Evolutionary conservation across 495 filamentous ascomycete species (phyloP).

Genomic region (Schizothecium vesticola): DNA sequence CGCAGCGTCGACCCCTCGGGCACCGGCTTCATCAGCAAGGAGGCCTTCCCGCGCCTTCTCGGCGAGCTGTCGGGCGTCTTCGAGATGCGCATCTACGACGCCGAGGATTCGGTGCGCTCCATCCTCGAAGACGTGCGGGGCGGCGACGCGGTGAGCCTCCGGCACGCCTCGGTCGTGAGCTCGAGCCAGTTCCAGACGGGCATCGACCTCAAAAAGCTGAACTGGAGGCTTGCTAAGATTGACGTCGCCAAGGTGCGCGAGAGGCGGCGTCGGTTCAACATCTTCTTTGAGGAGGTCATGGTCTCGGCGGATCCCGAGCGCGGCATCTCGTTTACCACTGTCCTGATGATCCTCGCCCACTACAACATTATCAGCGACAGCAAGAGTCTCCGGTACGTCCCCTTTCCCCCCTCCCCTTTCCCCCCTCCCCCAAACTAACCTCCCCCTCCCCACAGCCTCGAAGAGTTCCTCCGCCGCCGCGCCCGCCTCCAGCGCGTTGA

Average conservation of each 20-base stretch:
- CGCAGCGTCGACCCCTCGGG: constrained; percentile 88
- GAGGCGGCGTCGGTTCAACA: constrained; percentile 72
- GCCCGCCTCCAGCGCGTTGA: constrained; percentile 92
- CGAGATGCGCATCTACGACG: constrained; percentile 94
- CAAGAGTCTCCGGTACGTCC: constrained; percentile 73
- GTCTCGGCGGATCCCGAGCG: constrained; percentile 83
- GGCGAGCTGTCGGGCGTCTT: constrained; percentile 92
- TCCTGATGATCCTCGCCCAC: constrained; percentile 96
- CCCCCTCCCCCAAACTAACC: constrained; percentile 9
- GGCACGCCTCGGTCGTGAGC: constrained; percentile 51
- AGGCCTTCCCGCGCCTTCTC: constrained; percentile 82
- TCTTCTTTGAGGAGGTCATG: constrained; percentile 93
- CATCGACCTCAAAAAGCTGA: constrained; percentile 72
- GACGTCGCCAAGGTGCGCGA: constrained; percentile 67
- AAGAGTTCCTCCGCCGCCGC: constrained; percentile 90
- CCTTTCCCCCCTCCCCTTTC: neutral
- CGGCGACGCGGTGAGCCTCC: constrained; percentile 43
- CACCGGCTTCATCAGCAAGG: constrained; percentile 85
- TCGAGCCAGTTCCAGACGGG: constrained; percentile 48
- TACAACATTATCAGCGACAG: constrained; percentile 99
- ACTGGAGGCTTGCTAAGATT: constrained; percentile 66
- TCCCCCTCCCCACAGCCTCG: constrained; percentile 53
- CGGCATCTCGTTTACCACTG: constrained; percentile 86
- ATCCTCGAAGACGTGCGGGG: constrained; percentile 78
- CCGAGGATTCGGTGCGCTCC: constrained; percentile 73